Conservation (phyloP, 164 flowering plant species). For the Annona squamosa region DNA sequence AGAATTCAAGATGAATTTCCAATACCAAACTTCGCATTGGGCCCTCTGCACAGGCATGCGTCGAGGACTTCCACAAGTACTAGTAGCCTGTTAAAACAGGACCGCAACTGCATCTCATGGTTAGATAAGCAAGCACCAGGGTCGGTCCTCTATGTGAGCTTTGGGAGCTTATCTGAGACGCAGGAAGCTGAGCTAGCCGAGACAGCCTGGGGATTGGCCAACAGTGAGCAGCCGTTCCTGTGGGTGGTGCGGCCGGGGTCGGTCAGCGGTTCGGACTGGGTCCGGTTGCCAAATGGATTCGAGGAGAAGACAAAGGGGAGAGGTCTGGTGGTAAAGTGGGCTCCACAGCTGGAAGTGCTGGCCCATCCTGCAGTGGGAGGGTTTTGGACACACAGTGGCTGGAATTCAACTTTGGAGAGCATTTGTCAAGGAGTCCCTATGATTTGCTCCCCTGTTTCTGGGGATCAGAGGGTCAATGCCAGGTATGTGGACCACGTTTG, state of each 20-base stretch:
- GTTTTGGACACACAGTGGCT: slow-evolving; percentile 45
- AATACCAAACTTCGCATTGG: slow-evolving; percentile 22
- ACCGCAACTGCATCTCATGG: slow-evolving; percentile 53
- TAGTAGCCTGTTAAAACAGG: slow-evolving; percentile 40
- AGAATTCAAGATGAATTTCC: slow-evolving; percentile 6
- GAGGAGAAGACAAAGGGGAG: slow-evolving; percentile 21
- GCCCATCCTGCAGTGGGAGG: slow-evolving; percentile 36
- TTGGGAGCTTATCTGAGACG: slow-evolving; percentile 49
- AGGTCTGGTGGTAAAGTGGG: slow-evolving; percentile 32
- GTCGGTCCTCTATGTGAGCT: slow-evolving; percentile 59
- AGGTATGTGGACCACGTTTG: slow-evolving; percentile 7
- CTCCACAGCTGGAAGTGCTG: slow-evolving; percentile 42
- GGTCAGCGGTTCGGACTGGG: background rate
- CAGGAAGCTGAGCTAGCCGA: slow-evolving; percentile 16
- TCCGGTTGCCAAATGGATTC: slow-evolving; percentile 21
- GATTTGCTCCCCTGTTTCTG: slow-evolving; percentile 16
- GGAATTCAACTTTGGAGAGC: slow-evolving; percentile 17
- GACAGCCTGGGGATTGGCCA: slow-evolving; percentile 32
- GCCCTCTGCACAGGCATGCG: slow-evolving; percentile 27
- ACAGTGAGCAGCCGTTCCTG: slow-evolving; percentile 32
- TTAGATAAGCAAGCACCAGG: slow-evolving; percentile 32
- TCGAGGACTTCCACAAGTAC: background rate
- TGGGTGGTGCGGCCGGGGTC: slow-evolving; percentile 29
- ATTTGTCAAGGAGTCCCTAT: slow-evolving; percentile 8
- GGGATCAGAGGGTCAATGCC: slow-evolving; percentile 27